Percentiles rank a stretch among this genome's conserved stretches.
These are phyloP conservation scores for Chrysopogon serrulatus DNA, from an alignment of 176 grass and related monocot genomes.

Conservation along the genomic window DNA sequence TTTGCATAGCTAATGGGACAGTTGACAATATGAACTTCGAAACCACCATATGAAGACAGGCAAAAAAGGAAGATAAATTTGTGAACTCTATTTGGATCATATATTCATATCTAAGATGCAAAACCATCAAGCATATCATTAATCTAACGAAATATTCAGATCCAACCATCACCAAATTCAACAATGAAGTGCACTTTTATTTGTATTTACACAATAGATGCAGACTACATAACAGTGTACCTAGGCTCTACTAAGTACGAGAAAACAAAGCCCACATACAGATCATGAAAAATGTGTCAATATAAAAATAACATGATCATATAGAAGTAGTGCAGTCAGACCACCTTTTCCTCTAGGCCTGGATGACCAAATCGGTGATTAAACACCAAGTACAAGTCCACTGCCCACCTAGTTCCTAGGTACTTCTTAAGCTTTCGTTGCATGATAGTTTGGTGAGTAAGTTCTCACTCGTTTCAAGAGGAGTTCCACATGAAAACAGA, in stretches of 20 bases:
- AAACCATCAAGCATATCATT: background rate
- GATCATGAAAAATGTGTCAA: background rate
- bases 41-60: background rate
- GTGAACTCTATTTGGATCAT: background rate
- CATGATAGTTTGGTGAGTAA: background rate
- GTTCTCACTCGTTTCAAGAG: background rate
- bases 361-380: background rate
- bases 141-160: background rate
- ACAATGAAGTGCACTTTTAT: background rate
- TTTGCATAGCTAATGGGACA: background rate
- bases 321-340: background rate
- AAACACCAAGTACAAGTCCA: background rate
- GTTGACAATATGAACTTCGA: background rate
- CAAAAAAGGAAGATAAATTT: background rate
- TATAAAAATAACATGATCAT: background rate
- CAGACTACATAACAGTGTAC: background rate
- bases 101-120: background rate
- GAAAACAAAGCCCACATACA: background rate
- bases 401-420: background rate
- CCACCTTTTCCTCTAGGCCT: background rate
- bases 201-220: background rate
- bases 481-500: background rate
- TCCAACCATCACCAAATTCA: background rate
- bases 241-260: background rate
- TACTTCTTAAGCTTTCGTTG: background rate